Base-by-base conservation (phyloP, 768 basidiomycete genomes). In the Zangia roseola region DNA sequence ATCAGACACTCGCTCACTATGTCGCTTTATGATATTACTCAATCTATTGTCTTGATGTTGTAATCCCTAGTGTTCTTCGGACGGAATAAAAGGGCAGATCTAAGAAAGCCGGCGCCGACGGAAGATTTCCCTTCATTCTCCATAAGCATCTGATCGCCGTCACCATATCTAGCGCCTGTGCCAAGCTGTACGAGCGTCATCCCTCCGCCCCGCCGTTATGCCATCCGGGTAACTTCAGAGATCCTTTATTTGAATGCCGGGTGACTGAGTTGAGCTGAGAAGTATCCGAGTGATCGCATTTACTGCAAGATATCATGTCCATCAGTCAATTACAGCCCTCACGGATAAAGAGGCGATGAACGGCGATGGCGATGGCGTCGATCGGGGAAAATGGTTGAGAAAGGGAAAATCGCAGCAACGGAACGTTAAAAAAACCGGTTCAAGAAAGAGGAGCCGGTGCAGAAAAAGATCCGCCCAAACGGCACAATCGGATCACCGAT, bases 231-330 rank as follows among this genome's bases (percentile, higher is more conserved):
- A 30, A 24, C 44, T 51, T 68, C 78, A 89, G 52, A 80, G 74
- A 74, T 94, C 93, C 47, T 82, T 80, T 68, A 97, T 79, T 59
- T 81, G 86, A 66, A 97, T 94, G 14, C 89, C 88, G n/a, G 93
- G 94, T 16, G 91, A 91, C 58, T 86, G 86, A 24, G 80, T 80
- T 21, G 92, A 88, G 66, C 91, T 94, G 34, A 97, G 79, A 59
- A 91, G 76, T 20, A 94, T 87, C 56, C 83, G 84, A n/a, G 73
- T 77, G 61, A 97, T 90, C 9, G 83, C 74, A 31, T 85, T 91
- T 43, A 83, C 88, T 90, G 26, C 10, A 42, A 30, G 31, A 33
- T 10, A 34, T 10, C 40, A 21, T 34, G 16, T 30, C 40, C 41
- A 25, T 65, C 46, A 59, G 50, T 52, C 38, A 50, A 41, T 35